phyloP scores from a whole-genome alignment of 495 filamentous ascomycete species.

The Stereocaulon alpinum region DNA sequence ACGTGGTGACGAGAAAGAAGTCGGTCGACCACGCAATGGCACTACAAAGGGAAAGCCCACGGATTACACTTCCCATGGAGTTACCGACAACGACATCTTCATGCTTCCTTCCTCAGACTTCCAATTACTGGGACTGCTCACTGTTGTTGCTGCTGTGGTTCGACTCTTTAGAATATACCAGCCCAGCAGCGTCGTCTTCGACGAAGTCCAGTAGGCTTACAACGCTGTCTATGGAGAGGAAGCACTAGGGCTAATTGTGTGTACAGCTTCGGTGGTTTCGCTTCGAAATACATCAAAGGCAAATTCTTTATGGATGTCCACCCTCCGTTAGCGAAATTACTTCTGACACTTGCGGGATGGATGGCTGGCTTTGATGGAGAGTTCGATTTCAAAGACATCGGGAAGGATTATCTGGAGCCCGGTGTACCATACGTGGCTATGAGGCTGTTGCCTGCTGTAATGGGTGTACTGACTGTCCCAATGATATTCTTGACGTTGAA shows the following conservation, averaged over 20 bases:
- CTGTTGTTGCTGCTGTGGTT: slow-evolving; percentile 64
- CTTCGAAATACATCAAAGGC: slow-evolving; percentile 97
- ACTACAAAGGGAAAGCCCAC: slow-evolving; percentile 15
- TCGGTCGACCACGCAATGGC: slow-evolving; percentile 14
- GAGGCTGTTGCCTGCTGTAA: slow-evolving; percentile 82
- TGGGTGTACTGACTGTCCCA: slow-evolving; percentile 77
- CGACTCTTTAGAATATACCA: slow-evolving; percentile 94
- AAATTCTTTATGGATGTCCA: slow-evolving; percentile 99
- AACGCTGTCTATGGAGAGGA: background rate
- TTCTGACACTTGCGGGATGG: slow-evolving; percentile 92
- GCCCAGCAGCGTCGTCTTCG: slow-evolving; percentile 92
- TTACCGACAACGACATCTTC: slow-evolving; percentile 44
- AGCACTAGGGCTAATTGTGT: slow-evolving; percentile 10
- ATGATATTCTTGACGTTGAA: slow-evolving; percentile 92
- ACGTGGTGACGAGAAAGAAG: background rate
- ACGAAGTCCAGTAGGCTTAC: slow-evolving; percentile 86
- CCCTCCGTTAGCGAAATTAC: slow-evolving; percentile 90
- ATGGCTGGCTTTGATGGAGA: slow-evolving; percentile 88
- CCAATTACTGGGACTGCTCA: slow-evolving; percentile 59
- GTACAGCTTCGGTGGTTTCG: slow-evolving; percentile 87
- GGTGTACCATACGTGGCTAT: slow-evolving; percentile 96
- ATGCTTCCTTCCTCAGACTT: slow-evolving; percentile 73
- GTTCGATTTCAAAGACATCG: slow-evolving; percentile 99
- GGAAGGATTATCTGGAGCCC: slow-evolving; percentile 93
- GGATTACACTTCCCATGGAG: slow-evolving; percentile 44